phyloP scores from a whole-genome alignment of 129 eudicot genomes.

The Flaveria sonorensis region DNA sequence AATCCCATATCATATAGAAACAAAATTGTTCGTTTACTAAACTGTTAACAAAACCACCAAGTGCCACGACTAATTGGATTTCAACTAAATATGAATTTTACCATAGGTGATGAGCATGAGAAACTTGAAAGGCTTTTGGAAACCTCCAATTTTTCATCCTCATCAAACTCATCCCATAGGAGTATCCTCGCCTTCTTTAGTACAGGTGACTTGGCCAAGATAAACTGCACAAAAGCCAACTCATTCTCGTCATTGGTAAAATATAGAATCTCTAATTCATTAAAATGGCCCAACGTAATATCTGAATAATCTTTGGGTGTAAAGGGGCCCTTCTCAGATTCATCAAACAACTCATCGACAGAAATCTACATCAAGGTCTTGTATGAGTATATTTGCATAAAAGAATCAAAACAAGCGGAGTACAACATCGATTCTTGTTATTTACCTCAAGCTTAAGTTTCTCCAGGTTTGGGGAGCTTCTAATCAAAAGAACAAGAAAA shows the following conservation, averaged over 20 bases:
- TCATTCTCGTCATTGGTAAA: background rate
- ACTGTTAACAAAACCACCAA: background rate
- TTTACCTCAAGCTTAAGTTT: constrained; percentile 13
- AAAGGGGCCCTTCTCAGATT: background rate
- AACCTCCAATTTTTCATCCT: background rate
- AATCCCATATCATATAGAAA: background rate
- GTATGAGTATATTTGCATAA: background rate
- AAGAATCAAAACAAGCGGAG: background rate
- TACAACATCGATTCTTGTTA: background rate
- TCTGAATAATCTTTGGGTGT: background rate
- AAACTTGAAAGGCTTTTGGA: background rate
- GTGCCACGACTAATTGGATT: background rate
- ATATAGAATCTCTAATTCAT: background rate
- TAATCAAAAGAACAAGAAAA: background rate
- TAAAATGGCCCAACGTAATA: background rate
- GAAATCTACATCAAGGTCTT: background rate
- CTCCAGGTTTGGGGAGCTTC: constrained; percentile 19
- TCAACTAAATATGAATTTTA: background rate
- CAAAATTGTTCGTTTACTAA: background rate
- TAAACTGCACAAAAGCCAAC: constrained; percentile 14
- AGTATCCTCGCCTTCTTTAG: constrained; percentile 18
- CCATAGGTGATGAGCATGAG: background rate
- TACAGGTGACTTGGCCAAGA: constrained; percentile 12
- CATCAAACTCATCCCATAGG: background rate
- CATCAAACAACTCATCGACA: background rate